Base-by-base conservation (phyloP, 345 rosid species). In the Gossypium arboreum region DNA sequence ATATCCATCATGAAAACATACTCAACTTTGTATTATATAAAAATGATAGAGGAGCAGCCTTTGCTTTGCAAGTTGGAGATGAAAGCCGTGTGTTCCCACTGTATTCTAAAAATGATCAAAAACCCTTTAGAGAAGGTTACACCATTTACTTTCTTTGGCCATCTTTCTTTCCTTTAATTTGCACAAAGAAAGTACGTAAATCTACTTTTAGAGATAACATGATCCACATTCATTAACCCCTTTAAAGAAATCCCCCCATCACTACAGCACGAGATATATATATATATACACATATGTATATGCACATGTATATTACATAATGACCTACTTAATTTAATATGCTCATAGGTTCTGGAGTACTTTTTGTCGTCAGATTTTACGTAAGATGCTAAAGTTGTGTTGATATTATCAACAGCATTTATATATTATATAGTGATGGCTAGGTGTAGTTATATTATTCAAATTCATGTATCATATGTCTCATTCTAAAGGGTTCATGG, bases 341-440 rank as follows among this genome's bases (percentile, higher is more conserved):
- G 55, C 12, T 67, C 34, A 44, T 52, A 20, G 34, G 52, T n/a
- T 56, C n/a, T 12, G 22, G 17, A 67, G 17, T 43, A 20, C 71
- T 22, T 67, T 67, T 45, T 45, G 71, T 67, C 71, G 55, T 45
- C 55, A 44, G 34, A 67, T 67, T n/a, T 45, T 34, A 45, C 11
- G 2, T 34, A 45, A 44, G 34, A 12, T 66, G 27, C 44, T 44
- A 44, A 66, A 67, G 12, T 45, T 67, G 34, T 12, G 39, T 67
- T 45, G 71, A 67, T 67, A 47, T 67, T 45, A 67, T 67, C 71
- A 34, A 34, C 41, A 34, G 41, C 41, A 34, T 34, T 34, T 34
- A 34, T 34, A 34, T 34, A 34, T 34, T 34, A 34, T 5, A 34
- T 1, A 34, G 7, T 34, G 41, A 34, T 34, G 41, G 41, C 41